Percentiles rank a stretch among this genome's conserved stretches.
phyloP scores from a whole-genome alignment of 352 stramenopile species.

The Pythium folliculosum region DNA sequence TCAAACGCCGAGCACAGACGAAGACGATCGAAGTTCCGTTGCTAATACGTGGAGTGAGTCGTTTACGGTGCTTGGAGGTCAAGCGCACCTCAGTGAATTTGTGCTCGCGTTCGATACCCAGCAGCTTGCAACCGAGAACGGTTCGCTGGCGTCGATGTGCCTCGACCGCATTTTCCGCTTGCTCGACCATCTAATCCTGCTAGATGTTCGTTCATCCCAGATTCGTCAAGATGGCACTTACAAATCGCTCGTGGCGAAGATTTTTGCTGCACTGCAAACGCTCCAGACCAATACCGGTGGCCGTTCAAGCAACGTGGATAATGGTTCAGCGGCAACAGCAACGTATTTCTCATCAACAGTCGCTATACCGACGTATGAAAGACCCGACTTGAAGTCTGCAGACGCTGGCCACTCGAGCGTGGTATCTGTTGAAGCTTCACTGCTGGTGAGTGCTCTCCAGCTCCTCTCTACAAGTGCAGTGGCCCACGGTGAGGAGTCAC shows the following conservation, averaged over 20 bases:
- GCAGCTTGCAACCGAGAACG: conserved; percentile 37
- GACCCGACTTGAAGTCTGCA: neutral
- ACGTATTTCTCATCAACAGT: neutral
- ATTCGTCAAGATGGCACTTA: conserved; percentile 10
- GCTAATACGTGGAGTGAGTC: conserved; percentile 45
- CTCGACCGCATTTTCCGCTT: conserved; percentile 72
- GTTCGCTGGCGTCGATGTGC: conserved; percentile 62
- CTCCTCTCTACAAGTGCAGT: conserved; percentile 10
- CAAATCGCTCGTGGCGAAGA: conserved; percentile 13
- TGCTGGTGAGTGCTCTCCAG: conserved; percentile 33
- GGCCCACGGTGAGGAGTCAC: neutral
- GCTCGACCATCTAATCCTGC: conserved; percentile 66
- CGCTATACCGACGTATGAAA: neutral
- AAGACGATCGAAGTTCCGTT: neutral
- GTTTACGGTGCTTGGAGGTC: conserved; percentile 68
- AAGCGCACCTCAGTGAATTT: conserved; percentile 53
- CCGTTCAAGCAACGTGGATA: neutral
- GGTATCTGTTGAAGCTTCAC: conserved; percentile 13
- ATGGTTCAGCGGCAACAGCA: neutral
- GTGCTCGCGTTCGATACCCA: conserved; percentile 41
- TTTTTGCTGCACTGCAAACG: conserved; percentile 4
- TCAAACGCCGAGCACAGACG: neutral
- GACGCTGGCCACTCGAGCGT: neutral
- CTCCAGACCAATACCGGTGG: neutral
- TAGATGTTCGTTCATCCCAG: conserved; percentile 36